A percentile compares a stretch with the other conserved stretches of the same genome.
phyloP scores from a whole-genome alignment of 257 asterid species.

The Scutellaria galericulata region DNA sequence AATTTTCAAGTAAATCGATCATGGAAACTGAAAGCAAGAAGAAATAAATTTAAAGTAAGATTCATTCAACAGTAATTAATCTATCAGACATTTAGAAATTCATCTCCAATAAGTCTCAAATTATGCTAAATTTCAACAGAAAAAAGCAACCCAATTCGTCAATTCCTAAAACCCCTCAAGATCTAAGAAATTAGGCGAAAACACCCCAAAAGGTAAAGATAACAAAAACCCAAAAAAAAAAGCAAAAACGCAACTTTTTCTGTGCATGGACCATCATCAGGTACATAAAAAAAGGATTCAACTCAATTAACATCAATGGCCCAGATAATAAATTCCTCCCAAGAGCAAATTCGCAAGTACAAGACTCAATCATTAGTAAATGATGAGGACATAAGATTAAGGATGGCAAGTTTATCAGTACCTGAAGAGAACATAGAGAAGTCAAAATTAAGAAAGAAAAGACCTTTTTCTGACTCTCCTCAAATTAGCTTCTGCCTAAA shows the following conservation, averaged over 20 bases:
- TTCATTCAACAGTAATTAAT: background rate
- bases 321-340: conserved; percentile 34
- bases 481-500: conserved; percentile 30
- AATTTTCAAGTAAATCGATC: conserved; percentile 4
- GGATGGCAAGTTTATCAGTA: conserved; percentile 23
- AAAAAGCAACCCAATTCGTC: background rate
- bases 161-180: conserved; percentile 36
- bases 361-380: conserved; percentile 43
- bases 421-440: conserved; percentile 43
- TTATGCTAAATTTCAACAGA: conserved; percentile 30
- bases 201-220: background rate
- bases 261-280: conserved; percentile 42
- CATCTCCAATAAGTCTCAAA: conserved; percentile 27
- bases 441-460: conserved; percentile 34
- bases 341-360: conserved; percentile 20
- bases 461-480: conserved; percentile 39
- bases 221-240: conserved; percentile 20
- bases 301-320: conserved; percentile 38
- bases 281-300: conserved; percentile 25
- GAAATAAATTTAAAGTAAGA: conserved; percentile 6
- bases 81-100: conserved; percentile 21
- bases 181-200: conserved; percentile 41
- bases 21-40: conserved; percentile 1
- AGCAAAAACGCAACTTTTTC: conserved; percentile 16
- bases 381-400: conserved; percentile 30